Percentiles rank a stretch among this genome's conserved stretches.
Conservation (phyloP, 805 yeast species). For the Priceomyces castillae region DNA sequence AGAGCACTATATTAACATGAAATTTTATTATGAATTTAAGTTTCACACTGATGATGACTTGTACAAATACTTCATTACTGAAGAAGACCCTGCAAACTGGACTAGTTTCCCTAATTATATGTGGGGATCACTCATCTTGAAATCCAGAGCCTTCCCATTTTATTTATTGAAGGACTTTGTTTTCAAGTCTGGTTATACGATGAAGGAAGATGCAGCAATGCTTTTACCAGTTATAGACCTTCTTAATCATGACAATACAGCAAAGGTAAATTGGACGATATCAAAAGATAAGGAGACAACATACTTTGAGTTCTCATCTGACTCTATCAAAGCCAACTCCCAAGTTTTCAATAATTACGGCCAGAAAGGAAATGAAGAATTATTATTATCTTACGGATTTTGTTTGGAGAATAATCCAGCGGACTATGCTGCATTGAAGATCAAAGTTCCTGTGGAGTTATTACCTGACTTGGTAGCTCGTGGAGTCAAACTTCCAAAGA, state of each 20-base stretch:
- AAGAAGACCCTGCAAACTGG: constrained; percentile 45
- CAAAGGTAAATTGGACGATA: constrained; percentile 63
- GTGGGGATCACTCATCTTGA: constrained; percentile 72
- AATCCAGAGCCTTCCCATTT: constrained; percentile 80
- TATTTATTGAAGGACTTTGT: constrained; percentile 46
- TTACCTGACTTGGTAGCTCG: constrained; percentile 28
- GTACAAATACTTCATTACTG: constrained; percentile 23
- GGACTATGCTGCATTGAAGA: constrained; percentile 58
- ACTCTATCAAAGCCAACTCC: constrained; percentile 29
- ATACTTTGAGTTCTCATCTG: constrained; percentile 43
- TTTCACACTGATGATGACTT: constrained; percentile 37
- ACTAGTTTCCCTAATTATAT: constrained; percentile 62
- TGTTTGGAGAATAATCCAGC: constrained; percentile 53
- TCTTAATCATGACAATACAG: constrained; percentile 64
- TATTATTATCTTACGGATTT: constrained; percentile 82
- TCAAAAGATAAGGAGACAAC: constrained; percentile 11
- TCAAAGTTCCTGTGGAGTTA: constrained; percentile 46
- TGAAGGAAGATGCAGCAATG: constrained; percentile 53
- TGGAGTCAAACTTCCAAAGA: constrained; percentile 38
- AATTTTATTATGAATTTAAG: constrained; percentile 42
- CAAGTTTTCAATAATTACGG: constrained; percentile 84
- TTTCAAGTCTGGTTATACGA: constrained; percentile 15
- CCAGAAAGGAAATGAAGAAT: constrained; percentile 80
- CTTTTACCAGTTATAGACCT: constrained; percentile 76
- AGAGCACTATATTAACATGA: constrained; percentile 38